Evolutionary conservation across 177 flowering plant genomes (phyloP).

Genomic region (Telopea speciosissima): DNA sequence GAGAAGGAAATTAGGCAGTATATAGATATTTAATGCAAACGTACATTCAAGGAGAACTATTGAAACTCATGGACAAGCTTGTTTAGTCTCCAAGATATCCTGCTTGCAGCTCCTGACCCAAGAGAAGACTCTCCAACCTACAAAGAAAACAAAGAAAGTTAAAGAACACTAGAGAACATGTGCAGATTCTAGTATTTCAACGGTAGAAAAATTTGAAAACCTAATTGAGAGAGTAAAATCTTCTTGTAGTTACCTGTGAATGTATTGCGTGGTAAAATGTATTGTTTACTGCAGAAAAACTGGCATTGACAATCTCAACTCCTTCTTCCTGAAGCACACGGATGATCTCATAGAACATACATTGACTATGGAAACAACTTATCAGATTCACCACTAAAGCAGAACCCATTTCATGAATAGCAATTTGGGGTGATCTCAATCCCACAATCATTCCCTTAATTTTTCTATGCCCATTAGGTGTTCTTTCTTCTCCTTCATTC

Average conservation of each 20-base stretch:
- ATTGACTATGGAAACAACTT: slow-evolving; percentile 40
- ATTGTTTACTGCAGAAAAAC: slow-evolving; percentile 4
- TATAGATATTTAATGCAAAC: too few species aligned
- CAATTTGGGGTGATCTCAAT: slow-evolving; percentile 26
- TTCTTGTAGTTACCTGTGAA: slow-evolving; percentile 9
- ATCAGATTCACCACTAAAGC: slow-evolving; percentile 39
- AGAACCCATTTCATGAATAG: slow-evolving; percentile 39
- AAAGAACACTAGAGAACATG: background rate
- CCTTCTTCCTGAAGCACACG: slow-evolving; percentile 31
- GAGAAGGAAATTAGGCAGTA: too few species aligned
- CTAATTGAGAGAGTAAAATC: background rate
- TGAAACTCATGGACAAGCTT: background rate
- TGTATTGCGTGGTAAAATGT: slow-evolving; percentile 10
- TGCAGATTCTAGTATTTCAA: background rate
- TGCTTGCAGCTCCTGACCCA: background rate
- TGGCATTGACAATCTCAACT: slow-evolving; percentile 14
- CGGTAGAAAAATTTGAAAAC: too few species aligned
- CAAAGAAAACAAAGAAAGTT: background rate
- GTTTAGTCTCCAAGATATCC: background rate
- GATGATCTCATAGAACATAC: slow-evolving; percentile 38
- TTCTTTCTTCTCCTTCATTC: slow-evolving; percentile 1
- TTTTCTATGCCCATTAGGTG: slow-evolving; percentile 11
- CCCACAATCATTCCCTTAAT: background rate
- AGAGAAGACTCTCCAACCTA: background rate
- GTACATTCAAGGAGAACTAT: background rate